Percentiles rank a stretch among this genome's conserved stretches.
Conservation (phyloP, 345 rosid genomes). For the Dovyalis caffra region DNA sequence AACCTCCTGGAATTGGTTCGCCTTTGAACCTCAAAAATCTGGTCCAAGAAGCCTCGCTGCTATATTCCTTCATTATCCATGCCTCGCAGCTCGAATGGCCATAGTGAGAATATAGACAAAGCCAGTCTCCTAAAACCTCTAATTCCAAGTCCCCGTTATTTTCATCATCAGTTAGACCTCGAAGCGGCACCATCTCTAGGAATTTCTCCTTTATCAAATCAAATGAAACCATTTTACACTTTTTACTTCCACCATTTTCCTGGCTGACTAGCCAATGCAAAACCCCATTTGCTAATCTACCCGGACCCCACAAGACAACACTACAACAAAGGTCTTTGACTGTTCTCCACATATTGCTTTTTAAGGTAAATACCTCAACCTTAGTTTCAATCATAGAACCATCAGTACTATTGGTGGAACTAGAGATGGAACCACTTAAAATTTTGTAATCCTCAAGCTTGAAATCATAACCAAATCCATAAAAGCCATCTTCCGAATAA, state of each 20-base stretch:
- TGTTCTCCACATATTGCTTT: background rate
- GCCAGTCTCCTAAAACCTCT: background rate
- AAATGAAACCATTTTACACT: background rate
- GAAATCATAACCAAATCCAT: background rate
- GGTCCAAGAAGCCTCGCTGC: background rate
- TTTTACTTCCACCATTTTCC: background rate
- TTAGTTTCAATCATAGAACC: background rate
- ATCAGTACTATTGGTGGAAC: background rate
- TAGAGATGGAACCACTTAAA: background rate
- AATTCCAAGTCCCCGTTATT: background rate
- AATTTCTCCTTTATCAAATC: background rate
- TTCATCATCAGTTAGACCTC: background rate
- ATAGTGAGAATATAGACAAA: background rate
- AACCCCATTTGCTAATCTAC: background rate
- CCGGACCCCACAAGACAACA: background rate
- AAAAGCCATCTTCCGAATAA: background rate
- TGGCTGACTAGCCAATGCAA: background rate
- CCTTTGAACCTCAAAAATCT: background rate
- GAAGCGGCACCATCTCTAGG: background rate
- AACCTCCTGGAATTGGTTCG: too few species aligned
- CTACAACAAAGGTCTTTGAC: background rate
- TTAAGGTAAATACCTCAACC: background rate
- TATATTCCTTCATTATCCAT: background rate
- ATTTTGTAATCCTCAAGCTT: background rate
- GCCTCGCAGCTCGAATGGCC: background rate